Evolutionary conservation across 108 stramenopile genomes (phyloP).

Genomic region (Nitzschia putrida): DNA sequence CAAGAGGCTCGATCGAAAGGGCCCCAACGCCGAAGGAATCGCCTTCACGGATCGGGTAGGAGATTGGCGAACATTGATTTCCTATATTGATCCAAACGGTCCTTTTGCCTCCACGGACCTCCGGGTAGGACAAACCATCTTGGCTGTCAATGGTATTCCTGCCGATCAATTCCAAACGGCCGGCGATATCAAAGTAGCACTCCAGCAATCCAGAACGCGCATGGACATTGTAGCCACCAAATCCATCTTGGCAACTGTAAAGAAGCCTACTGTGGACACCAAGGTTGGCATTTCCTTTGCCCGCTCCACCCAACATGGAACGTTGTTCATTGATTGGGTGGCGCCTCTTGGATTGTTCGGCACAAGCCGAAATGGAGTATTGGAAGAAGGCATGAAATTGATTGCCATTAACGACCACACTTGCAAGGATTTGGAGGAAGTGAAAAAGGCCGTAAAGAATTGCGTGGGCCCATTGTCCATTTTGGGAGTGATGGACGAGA

Average conservation of each 20-base stretch:
- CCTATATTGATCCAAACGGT: conserved; percentile 10
- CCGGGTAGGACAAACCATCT: conserved; percentile 15
- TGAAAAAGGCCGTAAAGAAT: background rate
- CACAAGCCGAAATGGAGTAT: background rate
- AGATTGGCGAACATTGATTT: conserved; percentile 6
- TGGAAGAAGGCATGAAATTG: conserved; percentile 1
- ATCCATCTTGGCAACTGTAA: conserved; percentile 1
- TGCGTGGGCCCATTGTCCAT: conserved; percentile 2
- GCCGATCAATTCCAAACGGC: background rate
- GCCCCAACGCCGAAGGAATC: background rate
- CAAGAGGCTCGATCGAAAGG: background rate
- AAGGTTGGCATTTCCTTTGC: conserved; percentile 3
- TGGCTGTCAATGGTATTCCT: conserved; percentile 13
- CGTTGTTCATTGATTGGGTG: background rate
- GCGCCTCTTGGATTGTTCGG: conserved; percentile 2
- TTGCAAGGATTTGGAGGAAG: background rate
- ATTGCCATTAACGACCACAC: background rate
- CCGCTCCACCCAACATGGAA: background rate
- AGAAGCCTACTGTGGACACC: background rate
- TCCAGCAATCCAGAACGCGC: background rate
- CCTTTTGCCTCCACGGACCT: conserved; percentile 15
- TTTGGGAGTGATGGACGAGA: background rate
- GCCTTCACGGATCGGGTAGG: background rate
- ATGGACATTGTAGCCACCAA: conserved; percentile 2
- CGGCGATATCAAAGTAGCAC: background rate